These are phyloP conservation scores for Vitis hybrid DNA, from an alignment of 177 flowering plant species.

Conservation along the genomic window DNA sequence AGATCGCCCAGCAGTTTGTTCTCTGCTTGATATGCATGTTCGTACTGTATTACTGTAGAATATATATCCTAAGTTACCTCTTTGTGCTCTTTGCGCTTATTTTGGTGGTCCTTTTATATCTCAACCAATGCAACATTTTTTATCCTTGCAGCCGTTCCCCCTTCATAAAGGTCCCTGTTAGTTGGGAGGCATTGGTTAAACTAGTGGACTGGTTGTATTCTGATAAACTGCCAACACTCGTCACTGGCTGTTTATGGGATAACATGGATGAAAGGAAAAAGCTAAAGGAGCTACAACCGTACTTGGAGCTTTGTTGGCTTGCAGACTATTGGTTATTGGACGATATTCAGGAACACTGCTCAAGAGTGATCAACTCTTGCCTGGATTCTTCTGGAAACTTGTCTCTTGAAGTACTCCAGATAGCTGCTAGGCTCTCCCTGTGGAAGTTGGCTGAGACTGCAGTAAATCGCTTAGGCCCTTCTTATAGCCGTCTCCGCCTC, in stretches of 20 bases:
- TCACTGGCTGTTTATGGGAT: conserved; percentile 68
- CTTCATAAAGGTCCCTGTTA: conserved; percentile 50
- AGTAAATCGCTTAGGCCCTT: conserved; percentile 56
- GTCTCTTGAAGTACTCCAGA: conserved; percentile 45
- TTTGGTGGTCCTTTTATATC: neutral
- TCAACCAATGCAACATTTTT: neutral
- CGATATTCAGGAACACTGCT: conserved; percentile 53
- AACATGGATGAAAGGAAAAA: conserved; percentile 50
- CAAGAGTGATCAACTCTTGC: conserved; percentile 40
- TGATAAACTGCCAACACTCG: conserved; percentile 53
- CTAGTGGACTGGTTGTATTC: conserved; percentile 73
- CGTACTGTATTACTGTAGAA: too few species aligned
- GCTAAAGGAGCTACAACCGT: conserved; percentile 45
- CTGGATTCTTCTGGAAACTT: conserved; percentile 43
- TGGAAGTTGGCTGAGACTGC: conserved; percentile 72
- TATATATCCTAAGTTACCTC: too few species aligned
- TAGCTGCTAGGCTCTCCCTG: conserved; percentile 54
- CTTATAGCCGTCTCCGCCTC: conserved; percentile 50
- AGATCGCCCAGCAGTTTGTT: too few species aligned
- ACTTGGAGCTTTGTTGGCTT: conserved; percentile 77
- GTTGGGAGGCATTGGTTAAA: conserved; percentile 71
- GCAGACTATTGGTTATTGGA: conserved; percentile 74
- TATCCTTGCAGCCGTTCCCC: conserved; percentile 52
- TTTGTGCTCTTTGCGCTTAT: neutral
- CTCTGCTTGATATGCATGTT: too few species aligned